Evolutionary conservation across 2,329 filamentous ascomycete genomes (phyloP), one percentile per base, ranked within the genome.

Genomic region (Trichoderma sp.): DNA sequence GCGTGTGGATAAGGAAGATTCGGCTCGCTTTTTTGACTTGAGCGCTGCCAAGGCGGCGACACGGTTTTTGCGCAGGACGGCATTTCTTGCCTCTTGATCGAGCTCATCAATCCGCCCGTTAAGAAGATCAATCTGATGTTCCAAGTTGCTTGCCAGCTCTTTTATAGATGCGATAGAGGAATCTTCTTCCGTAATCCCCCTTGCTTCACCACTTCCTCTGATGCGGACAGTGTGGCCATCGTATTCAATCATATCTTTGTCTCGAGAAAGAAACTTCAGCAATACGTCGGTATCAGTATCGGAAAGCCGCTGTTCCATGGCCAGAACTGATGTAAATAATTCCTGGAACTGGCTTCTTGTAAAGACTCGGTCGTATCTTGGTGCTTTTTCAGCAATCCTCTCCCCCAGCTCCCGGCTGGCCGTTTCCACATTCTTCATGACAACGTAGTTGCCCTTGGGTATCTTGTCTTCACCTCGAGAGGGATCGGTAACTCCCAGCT

Each of bases 151-250:
- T 32, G 94, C 91, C 12, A 97, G 86, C 30, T 92, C 89, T 77
- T 95, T 95, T 11, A 99, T 88, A 21, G 92, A 92, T 1, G 94
- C 94, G 74, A 98, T 93, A 1, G 93, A 92, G 5, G 86, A 84
- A 82, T 99, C 96, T 76, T 97, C 92, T 71, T 90, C 84, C 1
- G 92, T 93, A 74, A 98, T 91, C 0, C 76, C 76, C 1, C 78
- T 72, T 58, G 83, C 81, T 66, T 88, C 85, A 3, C 85, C 83
- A 0, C 86, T 79, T 0, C 82, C 81, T 76, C 89, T 91, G 80
- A 98, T 91, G 79, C 93, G 95, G 76, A 99, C 87, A 0, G 90
- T 93, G 74, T 89, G 82, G 5, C 88, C 89, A 77, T 94, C 90
- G 76, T 86, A 90, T 64, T 82, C 85, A 39, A 90, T 82, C 51